Conservation (phyloP, 129 eudicot genomes). For the Oenanthe sinensis region DNA sequence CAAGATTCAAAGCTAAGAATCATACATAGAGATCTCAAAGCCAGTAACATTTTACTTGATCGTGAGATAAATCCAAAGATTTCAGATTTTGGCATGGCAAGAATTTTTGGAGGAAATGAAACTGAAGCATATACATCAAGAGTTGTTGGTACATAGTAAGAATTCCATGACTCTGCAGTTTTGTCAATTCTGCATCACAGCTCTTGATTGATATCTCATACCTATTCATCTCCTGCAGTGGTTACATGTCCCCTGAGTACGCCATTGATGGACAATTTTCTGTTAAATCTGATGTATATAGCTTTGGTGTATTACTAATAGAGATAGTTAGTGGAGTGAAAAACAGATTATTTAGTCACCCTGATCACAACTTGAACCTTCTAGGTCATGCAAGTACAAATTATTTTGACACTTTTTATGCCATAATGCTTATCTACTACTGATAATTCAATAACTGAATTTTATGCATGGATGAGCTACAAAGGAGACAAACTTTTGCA, state of each 20-base stretch:
- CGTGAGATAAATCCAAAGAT: constrained; percentile 5
- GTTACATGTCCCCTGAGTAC: constrained; percentile 7
- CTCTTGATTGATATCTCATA: neutral
- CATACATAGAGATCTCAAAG: constrained; percentile 3
- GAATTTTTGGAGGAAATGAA: constrained; percentile 6
- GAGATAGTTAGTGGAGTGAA: neutral
- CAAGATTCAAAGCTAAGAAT: constrained; percentile 4
- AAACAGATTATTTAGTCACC: neutral
- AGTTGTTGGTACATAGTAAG: constrained; percentile 11
- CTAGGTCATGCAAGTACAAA: constrained; percentile 1
- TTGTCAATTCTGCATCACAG: neutral
- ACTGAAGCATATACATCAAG: constrained; percentile 2
- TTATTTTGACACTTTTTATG: neutral
- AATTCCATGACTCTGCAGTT: neutral
- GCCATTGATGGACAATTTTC: constrained; percentile 10
- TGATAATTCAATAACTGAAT: neutral
- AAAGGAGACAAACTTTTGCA: neutral
- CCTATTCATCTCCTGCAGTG: neutral
- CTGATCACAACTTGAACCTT: neutral
- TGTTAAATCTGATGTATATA: constrained; percentile 6
- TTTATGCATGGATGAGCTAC: constrained; percentile 2
- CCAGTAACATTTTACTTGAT: constrained; percentile 9
- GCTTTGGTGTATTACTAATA: neutral
- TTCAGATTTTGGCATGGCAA: constrained; percentile 11
- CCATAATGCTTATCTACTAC: neutral